Conservation (phyloP, 371 early-diverging fungal species). For the Mortierella sp. region DNA sequence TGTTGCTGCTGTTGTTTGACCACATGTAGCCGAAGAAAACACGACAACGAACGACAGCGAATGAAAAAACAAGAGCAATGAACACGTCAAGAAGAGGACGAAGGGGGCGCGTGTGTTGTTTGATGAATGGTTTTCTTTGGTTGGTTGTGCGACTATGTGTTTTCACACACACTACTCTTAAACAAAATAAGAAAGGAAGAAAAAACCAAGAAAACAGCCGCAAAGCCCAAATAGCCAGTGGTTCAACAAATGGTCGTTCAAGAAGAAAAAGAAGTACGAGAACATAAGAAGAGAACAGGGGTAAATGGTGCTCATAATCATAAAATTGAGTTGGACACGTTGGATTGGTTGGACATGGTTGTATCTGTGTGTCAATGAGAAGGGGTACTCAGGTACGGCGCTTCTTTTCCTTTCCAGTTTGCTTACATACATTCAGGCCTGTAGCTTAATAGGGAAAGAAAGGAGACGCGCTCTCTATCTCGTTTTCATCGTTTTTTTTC, state of each 20-base stretch:
- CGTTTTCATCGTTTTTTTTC: not conserved
- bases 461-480: not conserved
- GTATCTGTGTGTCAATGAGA: no score
- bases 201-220: not conserved
- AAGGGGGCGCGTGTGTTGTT: not conserved
- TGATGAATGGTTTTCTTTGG: not conserved
- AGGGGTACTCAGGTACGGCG: no score
- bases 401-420: no score
- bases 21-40: not conserved
- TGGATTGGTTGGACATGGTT: no score
- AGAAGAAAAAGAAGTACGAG: not conserved
- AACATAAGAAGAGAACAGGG: not conserved
- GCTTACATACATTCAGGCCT: not conserved
- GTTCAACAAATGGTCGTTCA: not conserved
- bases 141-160: not conserved
- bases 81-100: not conserved
- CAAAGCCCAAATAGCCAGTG: not conserved
- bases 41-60: not conserved
- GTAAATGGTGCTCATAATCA: no score
- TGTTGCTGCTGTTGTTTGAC: not conserved
- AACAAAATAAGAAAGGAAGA: not conserved
- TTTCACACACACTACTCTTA: not conserved
- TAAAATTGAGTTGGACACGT: no score
- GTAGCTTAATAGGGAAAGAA: not conserved
- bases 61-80: not conserved